phyloP scores from a whole-genome alignment of 2,329 filamentous ascomycete species.

The Cladorrhinum sp. region DNA sequence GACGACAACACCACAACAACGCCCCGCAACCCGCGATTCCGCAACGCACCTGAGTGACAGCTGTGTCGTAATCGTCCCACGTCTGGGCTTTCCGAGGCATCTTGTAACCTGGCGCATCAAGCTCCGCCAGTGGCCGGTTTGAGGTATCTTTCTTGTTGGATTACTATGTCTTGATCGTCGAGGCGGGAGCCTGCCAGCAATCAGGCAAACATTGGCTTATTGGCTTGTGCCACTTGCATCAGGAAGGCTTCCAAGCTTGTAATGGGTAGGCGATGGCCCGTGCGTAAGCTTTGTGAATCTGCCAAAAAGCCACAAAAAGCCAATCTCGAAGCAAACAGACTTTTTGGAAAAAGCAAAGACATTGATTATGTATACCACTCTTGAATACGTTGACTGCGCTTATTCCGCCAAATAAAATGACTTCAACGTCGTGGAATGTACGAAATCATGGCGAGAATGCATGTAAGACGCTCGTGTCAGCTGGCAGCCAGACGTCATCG shows the following conservation, averaged over 20 bases:
- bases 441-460: no score
- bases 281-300: not conserved
- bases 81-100: constrained; percentile 47
- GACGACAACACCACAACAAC: not conserved
- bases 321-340: not conserved
- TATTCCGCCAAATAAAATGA: not conserved
- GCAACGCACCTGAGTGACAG: constrained; percentile 42
- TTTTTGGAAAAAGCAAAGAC: not conserved
- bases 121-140: not conserved
- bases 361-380: not conserved
- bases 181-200: not conserved
- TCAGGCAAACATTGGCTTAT: not conserved
- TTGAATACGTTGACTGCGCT: not conserved
- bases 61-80: constrained; percentile 46
- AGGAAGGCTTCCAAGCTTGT: not conserved
- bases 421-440: not conserved
- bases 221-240: not conserved
- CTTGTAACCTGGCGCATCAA: constrained; percentile 16
- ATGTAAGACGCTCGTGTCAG: not conserved
- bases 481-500: not conserved
- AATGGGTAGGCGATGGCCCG: not conserved
- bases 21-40: not conserved
- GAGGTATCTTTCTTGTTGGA: not conserved
- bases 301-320: not conserved
- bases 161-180: not conserved